phyloP scores from a whole-genome alignment of 2,329 filamentous ascomycete genomes.

The Fusarium sp. region DNA sequence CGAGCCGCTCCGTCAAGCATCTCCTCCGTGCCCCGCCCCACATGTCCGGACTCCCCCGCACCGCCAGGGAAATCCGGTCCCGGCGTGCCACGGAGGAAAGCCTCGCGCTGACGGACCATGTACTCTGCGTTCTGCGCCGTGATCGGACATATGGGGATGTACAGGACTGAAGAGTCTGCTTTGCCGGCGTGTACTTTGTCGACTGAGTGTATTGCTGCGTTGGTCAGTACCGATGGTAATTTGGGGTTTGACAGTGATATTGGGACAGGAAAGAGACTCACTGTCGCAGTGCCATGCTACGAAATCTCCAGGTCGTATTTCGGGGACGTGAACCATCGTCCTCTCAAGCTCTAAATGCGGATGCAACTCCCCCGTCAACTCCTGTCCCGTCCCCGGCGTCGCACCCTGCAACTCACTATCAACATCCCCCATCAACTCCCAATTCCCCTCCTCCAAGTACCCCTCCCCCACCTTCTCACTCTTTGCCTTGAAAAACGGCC shows the following conservation, averaged over 20 bases:
- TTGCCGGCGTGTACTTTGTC: constrained; percentile 78
- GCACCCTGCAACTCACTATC: constrained; percentile 75
- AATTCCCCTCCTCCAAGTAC: constrained; percentile 64
- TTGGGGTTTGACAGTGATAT: neutral
- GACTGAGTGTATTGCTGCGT: constrained; percentile 75
- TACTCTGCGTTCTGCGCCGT: constrained; percentile 79
- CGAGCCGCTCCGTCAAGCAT: constrained; percentile 49
- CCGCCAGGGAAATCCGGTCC: constrained; percentile 78
- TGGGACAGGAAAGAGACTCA: constrained; percentile 42
- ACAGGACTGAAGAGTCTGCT: constrained; percentile 82
- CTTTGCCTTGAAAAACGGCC: constrained; percentile 79
- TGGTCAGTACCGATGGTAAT: neutral
- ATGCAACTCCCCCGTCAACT: constrained; percentile 72
- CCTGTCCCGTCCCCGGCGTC: constrained; percentile 72
- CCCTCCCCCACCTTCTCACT: constrained; percentile 31
- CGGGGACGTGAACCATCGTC: constrained; percentile 75
- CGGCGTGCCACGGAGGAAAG: constrained; percentile 73
- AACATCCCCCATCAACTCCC: constrained; percentile 63
- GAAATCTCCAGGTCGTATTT: constrained; percentile 76
- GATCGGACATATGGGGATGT: constrained; percentile 86
- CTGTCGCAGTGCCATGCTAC: constrained; percentile 86
- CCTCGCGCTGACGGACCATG: constrained; percentile 72
- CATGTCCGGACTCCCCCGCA: constrained; percentile 67
- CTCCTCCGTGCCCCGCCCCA: constrained; percentile 54
- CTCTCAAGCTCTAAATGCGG: constrained; percentile 73